These are phyloP conservation scores for Phoenix dactylifera DNA, from an alignment of 176 grass and related monocot species.

Conservation along the genomic window DNA sequence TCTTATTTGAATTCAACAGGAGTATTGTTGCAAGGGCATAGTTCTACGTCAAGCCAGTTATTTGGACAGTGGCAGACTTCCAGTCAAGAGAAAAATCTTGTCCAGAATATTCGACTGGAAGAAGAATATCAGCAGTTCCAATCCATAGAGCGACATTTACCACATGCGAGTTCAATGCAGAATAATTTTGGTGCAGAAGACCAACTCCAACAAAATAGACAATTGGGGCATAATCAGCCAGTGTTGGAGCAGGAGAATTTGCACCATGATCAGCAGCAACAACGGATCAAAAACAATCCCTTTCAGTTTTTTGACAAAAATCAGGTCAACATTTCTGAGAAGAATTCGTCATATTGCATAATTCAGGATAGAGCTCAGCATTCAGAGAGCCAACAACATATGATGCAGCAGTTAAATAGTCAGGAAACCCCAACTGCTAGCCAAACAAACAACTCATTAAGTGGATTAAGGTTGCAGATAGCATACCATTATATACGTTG, in stretches of 20 bases:
- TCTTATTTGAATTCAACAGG: conserved; percentile 25
- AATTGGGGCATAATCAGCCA: conserved; percentile 18
- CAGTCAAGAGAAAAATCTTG: conserved; percentile 33
- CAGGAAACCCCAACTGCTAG: conserved; percentile 42
- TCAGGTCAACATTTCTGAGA: conserved; percentile 30
- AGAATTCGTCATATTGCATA: conserved; percentile 19
- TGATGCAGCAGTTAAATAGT: conserved; percentile 40
- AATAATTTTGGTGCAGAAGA: conserved; percentile 16
- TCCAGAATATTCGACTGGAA: conserved; percentile 37
- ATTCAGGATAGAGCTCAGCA: conserved; percentile 3
- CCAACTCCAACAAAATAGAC: conserved; percentile 19
- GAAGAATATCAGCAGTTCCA: conserved; percentile 27
- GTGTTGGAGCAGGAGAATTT: conserved; percentile 29
- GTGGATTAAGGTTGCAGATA: conserved; percentile 34
- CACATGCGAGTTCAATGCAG: conserved; percentile 24
- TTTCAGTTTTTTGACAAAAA: conserved; percentile 24
- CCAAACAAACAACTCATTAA: conserved; percentile 39
- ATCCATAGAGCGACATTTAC: conserved; percentile 25
- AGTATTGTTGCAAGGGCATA: conserved; percentile 37
- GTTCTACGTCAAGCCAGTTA: conserved; percentile 34
- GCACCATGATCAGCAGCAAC: background rate
- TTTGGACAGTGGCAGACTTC: conserved; percentile 41
- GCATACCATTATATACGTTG: conserved; percentile 86
- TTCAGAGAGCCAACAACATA: conserved; percentile 25
- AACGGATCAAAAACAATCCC: conserved; percentile 1